These are phyloP conservation scores for Saccharum spontaneum DNA, from an alignment of 176 grass and related monocot genomes.

Conservation along the genomic window DNA sequence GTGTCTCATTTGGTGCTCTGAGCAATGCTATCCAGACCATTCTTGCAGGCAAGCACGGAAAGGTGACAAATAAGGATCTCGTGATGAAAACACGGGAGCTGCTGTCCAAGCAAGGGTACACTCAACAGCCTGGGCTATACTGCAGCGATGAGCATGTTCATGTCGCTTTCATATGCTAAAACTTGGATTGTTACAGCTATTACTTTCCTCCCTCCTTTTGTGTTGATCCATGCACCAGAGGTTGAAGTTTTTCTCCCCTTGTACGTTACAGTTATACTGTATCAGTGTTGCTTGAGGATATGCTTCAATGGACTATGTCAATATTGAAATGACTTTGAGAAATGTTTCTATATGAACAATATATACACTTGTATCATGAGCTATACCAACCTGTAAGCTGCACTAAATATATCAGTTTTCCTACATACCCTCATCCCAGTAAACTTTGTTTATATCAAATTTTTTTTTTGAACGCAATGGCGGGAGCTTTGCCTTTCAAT, in stretches of 20 bases:
- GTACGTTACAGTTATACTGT: slow-evolving; percentile 1
- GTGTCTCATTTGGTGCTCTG: slow-evolving; percentile 70
- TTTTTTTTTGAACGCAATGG: too few species aligned
- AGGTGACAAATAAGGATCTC: slow-evolving; percentile 68
- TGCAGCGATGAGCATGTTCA: slow-evolving; percentile 74
- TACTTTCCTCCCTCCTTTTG: slow-evolving; percentile 3
- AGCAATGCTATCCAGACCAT: slow-evolving; percentile 93
- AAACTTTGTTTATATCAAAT: background rate
- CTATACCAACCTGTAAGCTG: background rate
- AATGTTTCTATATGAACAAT: slow-evolving; percentile 19
- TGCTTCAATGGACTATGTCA: background rate
- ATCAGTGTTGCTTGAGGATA: background rate
- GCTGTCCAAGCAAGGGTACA: slow-evolving; percentile 78
- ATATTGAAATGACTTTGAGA: slow-evolving; percentile 32
- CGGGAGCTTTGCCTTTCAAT: too few species aligned
- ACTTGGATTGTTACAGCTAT: background rate
- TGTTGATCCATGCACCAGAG: slow-evolving; percentile 15
- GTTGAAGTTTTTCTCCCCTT: slow-evolving; percentile 14
- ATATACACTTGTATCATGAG: slow-evolving; percentile 1
- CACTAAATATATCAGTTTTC: background rate
- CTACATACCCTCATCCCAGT: background rate
- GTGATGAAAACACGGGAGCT: slow-evolving; percentile 63
- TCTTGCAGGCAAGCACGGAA: slow-evolving; percentile 43
- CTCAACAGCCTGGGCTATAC: slow-evolving; percentile 88
- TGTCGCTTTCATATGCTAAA: slow-evolving; percentile 81